Evolutionary conservation across 106 monocot genomes (phyloP), one percentile per base, ranked within the genome.

Genomic region (Phalaenopsis equestris): DNA sequence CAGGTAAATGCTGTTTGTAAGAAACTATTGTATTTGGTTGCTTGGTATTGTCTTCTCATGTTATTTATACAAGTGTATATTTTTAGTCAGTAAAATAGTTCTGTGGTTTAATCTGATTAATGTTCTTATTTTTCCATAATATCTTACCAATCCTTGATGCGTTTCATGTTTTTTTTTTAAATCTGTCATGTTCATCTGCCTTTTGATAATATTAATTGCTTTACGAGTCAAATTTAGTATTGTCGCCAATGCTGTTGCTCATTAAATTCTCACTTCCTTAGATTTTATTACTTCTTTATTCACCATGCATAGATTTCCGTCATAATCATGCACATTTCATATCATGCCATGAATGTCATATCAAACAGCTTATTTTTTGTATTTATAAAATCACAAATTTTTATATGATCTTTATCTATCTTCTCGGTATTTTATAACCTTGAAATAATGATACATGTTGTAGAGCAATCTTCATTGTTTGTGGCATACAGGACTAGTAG

Each of bases 1-100:
- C 94, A 98, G 92, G 97, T 94, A 38, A 76, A 77, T 75, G 30
- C 42, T 42, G 17, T 79, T 46, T 75, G 18, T 45, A 73, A 42
- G 73, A 18, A 41, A 73, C 6, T 55, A 9, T 10, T 75, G 52
- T 58, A 72, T 17, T 77, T 41, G 1, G 30, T 38, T 48, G 30
- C 67, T 41, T 5, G 24, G 38, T 39, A 18, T 52, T 41, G 4
- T 79, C 61, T 68, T 11, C 42, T 57, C 6, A 41, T 75, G 45
- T 9, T 73, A 42, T 18, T 18, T 73, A 73, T 18, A 42, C 42
- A 5, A 42, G 3, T 30, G 0, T 30, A 30, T 42, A 42, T 73
- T 73, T 73, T 17, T 73, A 6, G 73, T 43, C 36, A 5, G 17
- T 30, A 5, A 73, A 30, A 18, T 75, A 68, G 8, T 24, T 68